Base-by-base conservation (phyloP, 768 basidiomycete species). In the Kwoniella pini region DNA sequence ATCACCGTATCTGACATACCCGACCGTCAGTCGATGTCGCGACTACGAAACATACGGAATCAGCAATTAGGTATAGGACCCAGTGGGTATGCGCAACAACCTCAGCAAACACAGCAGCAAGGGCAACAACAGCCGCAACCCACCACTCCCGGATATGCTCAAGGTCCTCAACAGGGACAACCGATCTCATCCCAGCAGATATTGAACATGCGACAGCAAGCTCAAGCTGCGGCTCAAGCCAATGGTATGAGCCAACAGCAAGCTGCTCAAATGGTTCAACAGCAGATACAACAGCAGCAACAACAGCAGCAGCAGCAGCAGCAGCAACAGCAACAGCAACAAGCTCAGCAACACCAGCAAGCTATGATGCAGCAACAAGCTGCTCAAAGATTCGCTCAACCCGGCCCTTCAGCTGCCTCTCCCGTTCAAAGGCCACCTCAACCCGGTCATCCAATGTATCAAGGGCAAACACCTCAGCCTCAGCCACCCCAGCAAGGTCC, bases 21-120 rank as follows among this genome's bases (percentile, higher is more conserved):
- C 6, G 40, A 42, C n/a, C n/a, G 27, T 24, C 52, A 77, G 73
- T 70, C 71, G 3, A 74, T 76, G 65, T 67, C 65, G 12, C 69
- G 75, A 21, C 43, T 71, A 10, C 62, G 67, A 56, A 49, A 39
- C 12, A 54, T 69, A 30, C 64, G 65, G 54, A 67, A 71, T 31
- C 51, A 55, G 27, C 62, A 57, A 48, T 44, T 56, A 17, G 50
- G 51, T 42, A 60, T 60, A 28, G 58, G 58, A 27, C 58, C 58
- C 19, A 54, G 58, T 27, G 58, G 58, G 2, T 54, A 60, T 43
- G 31, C 38, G 26, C 60, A 59, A 21, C 62, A 57, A 27, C 45
- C 57, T 13, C 66, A 64, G 31, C 62, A 62, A 28, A 54, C 55
- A 40, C 58, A 60, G 44, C 57, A 57, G 7, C 55, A 57, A 26